A percentile compares a stretch with the other conserved stretches of the same genome.
These are phyloP conservation scores for Chalciporus pseudorubinellus DNA, from an alignment of 768 basidiomycete species.

Conservation along the genomic window DNA sequence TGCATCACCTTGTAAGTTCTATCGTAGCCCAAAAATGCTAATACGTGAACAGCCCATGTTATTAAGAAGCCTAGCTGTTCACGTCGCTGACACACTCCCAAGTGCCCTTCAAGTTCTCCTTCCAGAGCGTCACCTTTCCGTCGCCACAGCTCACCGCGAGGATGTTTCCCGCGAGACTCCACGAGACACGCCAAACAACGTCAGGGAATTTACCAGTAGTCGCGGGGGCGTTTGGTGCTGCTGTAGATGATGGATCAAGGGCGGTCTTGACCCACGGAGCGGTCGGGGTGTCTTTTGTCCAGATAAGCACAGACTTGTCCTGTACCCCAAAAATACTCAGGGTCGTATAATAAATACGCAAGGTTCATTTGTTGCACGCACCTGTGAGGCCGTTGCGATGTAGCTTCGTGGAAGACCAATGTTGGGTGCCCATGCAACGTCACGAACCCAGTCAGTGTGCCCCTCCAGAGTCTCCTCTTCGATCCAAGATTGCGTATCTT, in stretches of 20 bases:
- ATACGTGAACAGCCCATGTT: too few species aligned
- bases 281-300: slow-evolving; percentile 41
- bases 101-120: slow-evolving; percentile 78
- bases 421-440: slow-evolving; percentile 99
- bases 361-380: slow-evolving; percentile 24
- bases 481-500: slow-evolving; percentile 84
- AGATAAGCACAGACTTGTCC: slow-evolving; percentile 87
- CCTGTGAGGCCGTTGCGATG: slow-evolving; percentile 93
- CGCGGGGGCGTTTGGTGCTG: too few species aligned
- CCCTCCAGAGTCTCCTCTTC: slow-evolving; percentile 90
- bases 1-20: background rate
- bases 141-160: too few species aligned
- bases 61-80: too few species aligned
- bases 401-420: slow-evolving; percentile 93
- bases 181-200: too few species aligned
- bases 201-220: slow-evolving; percentile 20
- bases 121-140: slow-evolving; percentile 34
- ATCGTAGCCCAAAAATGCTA: background rate
- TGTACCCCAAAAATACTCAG: slow-evolving; percentile 15
- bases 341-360: background rate
- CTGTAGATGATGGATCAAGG: too few species aligned
- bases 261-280: too few species aligned
- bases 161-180: too few species aligned
- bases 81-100: slow-evolving; percentile 99
- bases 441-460: slow-evolving; percentile 96